Evolutionary conservation across 768 basidiomycete species (phyloP).

Genomic region (Lactarius sp.): DNA sequence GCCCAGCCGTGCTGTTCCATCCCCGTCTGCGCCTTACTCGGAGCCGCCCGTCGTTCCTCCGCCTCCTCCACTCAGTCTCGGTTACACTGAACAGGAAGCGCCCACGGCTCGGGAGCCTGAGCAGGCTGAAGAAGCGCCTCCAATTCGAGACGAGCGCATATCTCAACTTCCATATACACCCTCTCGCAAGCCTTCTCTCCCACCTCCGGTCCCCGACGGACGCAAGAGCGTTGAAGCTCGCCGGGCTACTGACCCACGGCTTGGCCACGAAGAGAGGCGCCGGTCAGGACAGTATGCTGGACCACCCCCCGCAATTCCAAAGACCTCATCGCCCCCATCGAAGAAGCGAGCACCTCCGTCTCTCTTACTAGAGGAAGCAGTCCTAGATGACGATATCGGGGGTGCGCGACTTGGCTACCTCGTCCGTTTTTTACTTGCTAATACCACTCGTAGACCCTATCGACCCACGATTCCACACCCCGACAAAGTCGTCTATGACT

Average conservation of each 20-base stretch:
- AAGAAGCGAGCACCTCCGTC: constrained; percentile 15
- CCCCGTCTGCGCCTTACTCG: constrained; percentile 5
- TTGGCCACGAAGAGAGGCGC: constrained; percentile 13
- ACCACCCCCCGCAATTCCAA: not conserved
- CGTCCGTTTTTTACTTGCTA: constrained; percentile 10
- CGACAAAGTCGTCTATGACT: constrained; percentile 34
- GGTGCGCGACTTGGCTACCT: constrained; percentile 38
- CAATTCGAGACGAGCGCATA: constrained; percentile 4
- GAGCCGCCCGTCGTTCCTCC: not conserved
- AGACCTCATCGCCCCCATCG: constrained; percentile 1
- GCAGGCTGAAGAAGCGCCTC: not conserved
- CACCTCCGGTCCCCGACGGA: constrained; percentile 14
- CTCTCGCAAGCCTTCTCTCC: constrained; percentile 2
- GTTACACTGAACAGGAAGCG: constrained; percentile 12
- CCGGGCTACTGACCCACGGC: constrained; percentile 9
- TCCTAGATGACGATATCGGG: constrained; percentile 32
- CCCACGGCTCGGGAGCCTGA: constrained; percentile 15
- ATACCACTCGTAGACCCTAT: constrained; percentile 50
- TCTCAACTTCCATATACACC: not conserved
- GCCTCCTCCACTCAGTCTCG: not conserved
- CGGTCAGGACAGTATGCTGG: constrained; percentile 5
- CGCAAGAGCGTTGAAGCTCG: constrained; percentile 19
- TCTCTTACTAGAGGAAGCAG: constrained; percentile 20
- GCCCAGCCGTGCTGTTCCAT: constrained; percentile 13
- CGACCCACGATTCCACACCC: constrained; percentile 58